Evolutionary conservation across 371 early-diverging fungal species (phyloP).

Genomic region (Gilbertella persicaria): DNA sequence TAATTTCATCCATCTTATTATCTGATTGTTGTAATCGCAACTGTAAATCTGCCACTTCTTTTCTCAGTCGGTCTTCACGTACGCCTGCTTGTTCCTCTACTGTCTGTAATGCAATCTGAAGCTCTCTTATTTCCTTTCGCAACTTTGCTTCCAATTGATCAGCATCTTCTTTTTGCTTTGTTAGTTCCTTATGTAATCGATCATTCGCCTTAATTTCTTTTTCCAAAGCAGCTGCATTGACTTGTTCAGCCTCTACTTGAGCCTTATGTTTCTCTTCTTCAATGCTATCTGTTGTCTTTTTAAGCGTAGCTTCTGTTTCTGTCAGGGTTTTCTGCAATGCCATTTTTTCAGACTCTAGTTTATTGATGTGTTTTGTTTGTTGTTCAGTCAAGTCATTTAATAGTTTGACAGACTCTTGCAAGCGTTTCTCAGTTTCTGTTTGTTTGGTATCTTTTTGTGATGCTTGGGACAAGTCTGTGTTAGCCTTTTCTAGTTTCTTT

Average conservation of each 20-base stretch:
- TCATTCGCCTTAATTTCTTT: conserved; percentile 53
- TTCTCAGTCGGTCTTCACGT: conserved; percentile 61
- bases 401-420: conserved; percentile 55
- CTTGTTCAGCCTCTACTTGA: conserved; percentile 50
- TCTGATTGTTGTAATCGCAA: conserved; percentile 61
- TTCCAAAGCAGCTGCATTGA: conserved; percentile 57
- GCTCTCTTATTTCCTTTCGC: conserved; percentile 60
- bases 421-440: conserved; percentile 57
- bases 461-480: conserved; percentile 50
- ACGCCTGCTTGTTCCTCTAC: conserved; percentile 62
- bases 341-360: conserved; percentile 59
- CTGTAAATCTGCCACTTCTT: conserved; percentile 61
- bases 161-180: conserved; percentile 37
- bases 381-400: conserved; percentile 58
- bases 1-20: conserved; percentile 60
- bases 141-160: conserved; percentile 39
- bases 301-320: conserved; percentile 46
- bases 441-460: conserved; percentile 52
- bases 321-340: conserved; percentile 40
- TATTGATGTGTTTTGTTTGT: conserved; percentile 66
- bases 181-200: conserved; percentile 57
- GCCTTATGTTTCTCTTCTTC: conserved; percentile 37
- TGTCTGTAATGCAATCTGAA: conserved; percentile 60
- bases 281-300: conserved; percentile 23
- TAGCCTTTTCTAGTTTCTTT: conserved; percentile 61